Evolutionary conservation across 1,284 basidiomycete species (phyloP), one percentile per base, ranked within the genome.

Genomic region (Puccinia horiana): DNA sequence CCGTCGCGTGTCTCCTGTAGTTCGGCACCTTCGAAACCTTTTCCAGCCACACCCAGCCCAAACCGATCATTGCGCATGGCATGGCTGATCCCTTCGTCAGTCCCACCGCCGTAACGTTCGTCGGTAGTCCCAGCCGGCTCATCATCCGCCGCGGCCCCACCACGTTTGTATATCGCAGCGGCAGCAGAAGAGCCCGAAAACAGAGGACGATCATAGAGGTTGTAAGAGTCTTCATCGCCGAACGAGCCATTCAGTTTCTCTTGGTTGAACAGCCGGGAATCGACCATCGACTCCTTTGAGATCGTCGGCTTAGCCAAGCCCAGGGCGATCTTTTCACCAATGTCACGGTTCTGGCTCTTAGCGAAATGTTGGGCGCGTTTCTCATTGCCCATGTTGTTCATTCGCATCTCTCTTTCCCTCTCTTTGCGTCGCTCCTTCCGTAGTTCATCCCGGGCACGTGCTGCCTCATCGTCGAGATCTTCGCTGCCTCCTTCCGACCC

Each of bases 311-410:
- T 99, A 65, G 97, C 97, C 61, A 99, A 90, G 49, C 97, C 97
- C 29, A 99, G 91, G 1, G 97, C 97, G 80, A 99, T 93, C 89
- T 99, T 99, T 88, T 99, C 97, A 0, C 96, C 98, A 73, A 99
- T 98, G 86, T 99, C 97, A 85, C 97, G 93, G 87, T 99, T 98
- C 88, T 95, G 95, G 86, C 83, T 98, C 94, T 93, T 91, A 35
- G 96, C 94, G 80, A 99, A 90, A 90, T 94, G 92, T 89, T 97
- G 97, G 35, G 97, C 95, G 8, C 97, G 91, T 87, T 95, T 93
- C 88, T 99, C 97, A 49, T 92, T 92, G 52, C 97, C 97, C 97
- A 99, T 99, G 86, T 98, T 98, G 88, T 91, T 95, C 95, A 99
- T 97, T 83, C 97, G 91, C 92, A 99, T 91, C 88, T 99, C 96